Evolutionary conservation across 2,329 filamentous ascomycete genomes (phyloP), one percentile per base, ranked within the genome.

Genomic region (Thyridium curvatum): DNA sequence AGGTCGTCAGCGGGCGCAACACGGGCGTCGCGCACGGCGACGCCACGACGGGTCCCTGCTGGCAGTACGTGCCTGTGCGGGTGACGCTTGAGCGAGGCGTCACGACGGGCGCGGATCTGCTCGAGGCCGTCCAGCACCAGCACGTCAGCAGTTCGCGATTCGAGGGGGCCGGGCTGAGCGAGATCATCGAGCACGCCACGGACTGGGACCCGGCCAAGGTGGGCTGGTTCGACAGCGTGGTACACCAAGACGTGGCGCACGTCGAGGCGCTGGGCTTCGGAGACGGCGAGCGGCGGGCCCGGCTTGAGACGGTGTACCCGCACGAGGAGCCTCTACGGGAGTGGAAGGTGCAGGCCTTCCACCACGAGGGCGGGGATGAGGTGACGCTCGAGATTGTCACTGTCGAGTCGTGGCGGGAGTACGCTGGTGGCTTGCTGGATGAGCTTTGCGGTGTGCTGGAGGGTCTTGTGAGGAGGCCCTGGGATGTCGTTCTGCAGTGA

Each of bases 41-140:
- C 43, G 62, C 63, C 38, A 74, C 82, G 34, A 68, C 77, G 34
- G 82, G 82, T 0, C 81, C 81, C 1, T 82, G 78, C 44, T 80
- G 80, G 68, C 80, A 84, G 48, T 79, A 83, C 51, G 68, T 82
- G 1, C 81, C 82, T 1, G 69, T 84, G 29, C 70, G 81, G 15
- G 71, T 84, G 12, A 61, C 60, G 18, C 76, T 84, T 49, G 59
- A 64, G 3, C 49, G 64, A 0, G 52, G 56, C 3, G 76, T 15
- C 8, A 28, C 73, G 69, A 75, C 66, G 3, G 72, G 61, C 1
- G 45, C 65, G 3, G 72, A 79, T 40, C 60, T 80, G 4, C 66
- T 80, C 41, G 60, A 64, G 13, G 58, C 64, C 41, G 65, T 79
- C 15, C 74, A 80, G 55, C 60, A 71, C 41, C 77, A 80, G 53